Evolutionary conservation across 2,329 filamentous ascomycete species (phyloP), one percentile per base, ranked within the genome.

Genomic region (Clonostachys solani): DNA sequence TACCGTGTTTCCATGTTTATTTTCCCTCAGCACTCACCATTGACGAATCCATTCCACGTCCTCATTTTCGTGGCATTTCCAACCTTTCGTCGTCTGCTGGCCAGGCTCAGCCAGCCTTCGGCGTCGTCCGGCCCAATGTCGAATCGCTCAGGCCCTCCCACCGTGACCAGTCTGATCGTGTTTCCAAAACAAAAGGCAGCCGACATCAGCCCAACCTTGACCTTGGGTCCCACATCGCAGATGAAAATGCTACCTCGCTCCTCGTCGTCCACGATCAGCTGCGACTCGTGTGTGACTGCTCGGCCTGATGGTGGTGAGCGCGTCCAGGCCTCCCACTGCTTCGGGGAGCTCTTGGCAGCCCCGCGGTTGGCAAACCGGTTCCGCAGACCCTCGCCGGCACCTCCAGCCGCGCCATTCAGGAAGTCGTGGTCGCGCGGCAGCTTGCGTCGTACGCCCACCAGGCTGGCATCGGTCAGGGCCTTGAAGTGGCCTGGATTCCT

Each of bases 101-200:
- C 54, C 18, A 63, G 69, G 18, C 34, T 47, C 49, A 61, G 59
- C 57, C 56, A 53, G 12, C 58, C 53, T 37, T 67, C 63, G 4
- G 46, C 55, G 4, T 59, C 55, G 43, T 57, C 66, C 18, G 56
- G 56, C 23, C 62, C 61, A 15, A 57, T 66, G 40, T 84, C 80
- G 55, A 86, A 87, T 33, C 78, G 71, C 58, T 87, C 84, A 52
- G 80, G 76, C 6, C 84, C 61, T 4, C 65, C 86, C 6, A 86
- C 70, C 3, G 79, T 81, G 47, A 91, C 75, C 44, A 91, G 68
- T 64, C 90, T 91, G 56, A 91, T 74, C 2, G 81, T 73, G 54
- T 90, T 87, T 12, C 87, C 88, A 49, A 91, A 81, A 0, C 78
- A 85, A 33, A 92, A 77, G 0, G 81, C 87, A 4, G 89, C 74